Evolutionary conservation across 768 basidiomycete genomes (phyloP).

Genomic region (Boletus pseudo-olivaceus): DNA sequence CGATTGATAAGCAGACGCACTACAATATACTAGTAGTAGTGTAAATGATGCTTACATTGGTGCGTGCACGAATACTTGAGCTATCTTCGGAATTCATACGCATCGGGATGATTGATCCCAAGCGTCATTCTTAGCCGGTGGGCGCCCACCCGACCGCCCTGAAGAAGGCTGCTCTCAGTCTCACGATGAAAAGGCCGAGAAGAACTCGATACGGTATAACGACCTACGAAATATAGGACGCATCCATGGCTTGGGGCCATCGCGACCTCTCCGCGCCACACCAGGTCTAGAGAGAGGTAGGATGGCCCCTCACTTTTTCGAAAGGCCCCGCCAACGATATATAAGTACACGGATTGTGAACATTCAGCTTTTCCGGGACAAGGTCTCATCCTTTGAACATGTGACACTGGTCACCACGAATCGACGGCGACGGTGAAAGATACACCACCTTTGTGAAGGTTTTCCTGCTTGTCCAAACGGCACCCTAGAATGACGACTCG

Average conservation of each 20-base stretch:
- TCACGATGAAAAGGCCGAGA: neutral
- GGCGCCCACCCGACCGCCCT: neutral
- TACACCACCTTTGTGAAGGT: neutral
- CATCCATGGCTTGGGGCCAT: neutral
- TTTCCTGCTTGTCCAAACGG: neutral
- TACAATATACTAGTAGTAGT: no score
- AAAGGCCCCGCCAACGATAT: neutral
- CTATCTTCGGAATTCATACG: neutral
- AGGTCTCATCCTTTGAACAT: neutral
- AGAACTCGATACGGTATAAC: neutral
- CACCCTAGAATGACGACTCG: no score
- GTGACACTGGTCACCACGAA: no score
- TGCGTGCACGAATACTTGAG: neutral
- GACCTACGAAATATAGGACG: neutral
- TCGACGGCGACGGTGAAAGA: neutral
- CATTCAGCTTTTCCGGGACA: no score
- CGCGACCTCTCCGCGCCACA: neutral
- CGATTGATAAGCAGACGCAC: no score
- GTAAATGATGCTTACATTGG: neutral
- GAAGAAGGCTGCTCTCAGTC: neutral
- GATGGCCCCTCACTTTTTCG: neutral
- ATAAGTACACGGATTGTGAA: no score
- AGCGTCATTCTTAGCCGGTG: neutral
- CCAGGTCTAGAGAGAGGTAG: no score
- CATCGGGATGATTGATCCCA: neutral